phyloP scores from a whole-genome alignment of 306 rosid species.

The Acmispon strigosus region DNA sequence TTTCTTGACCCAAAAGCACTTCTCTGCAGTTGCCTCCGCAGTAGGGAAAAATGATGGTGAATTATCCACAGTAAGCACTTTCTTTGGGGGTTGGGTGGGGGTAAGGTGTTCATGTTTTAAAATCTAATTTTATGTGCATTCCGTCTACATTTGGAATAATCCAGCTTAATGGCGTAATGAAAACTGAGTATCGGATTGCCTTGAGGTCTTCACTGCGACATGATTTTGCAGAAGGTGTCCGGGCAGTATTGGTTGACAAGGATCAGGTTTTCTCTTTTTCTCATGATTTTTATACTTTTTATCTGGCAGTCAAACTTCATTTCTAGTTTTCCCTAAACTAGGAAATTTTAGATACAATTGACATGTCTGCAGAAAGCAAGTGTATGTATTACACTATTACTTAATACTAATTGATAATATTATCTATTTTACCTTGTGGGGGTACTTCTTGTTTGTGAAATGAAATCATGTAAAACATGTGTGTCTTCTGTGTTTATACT shows the following conservation, averaged over 20 bases:
- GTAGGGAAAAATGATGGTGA: conserved; percentile 40
- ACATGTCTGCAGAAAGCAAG: conserved; percentile 3
- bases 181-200: conserved; percentile 84
- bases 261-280: conserved; percentile 66
- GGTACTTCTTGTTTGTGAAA: neutral
- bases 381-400: too few relatives aligned
- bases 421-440: neutral
- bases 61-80: conserved; percentile 63
- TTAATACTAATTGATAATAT: neutral
- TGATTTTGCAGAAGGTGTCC: conserved; percentile 94
- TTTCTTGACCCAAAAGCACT: conserved; percentile 66
- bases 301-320: neutral
- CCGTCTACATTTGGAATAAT: conserved; percentile 10
- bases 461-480: conserved; percentile 1
- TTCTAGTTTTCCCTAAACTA: neutral
- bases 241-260: conserved; percentile 92
- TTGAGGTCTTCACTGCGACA: conserved; percentile 68
- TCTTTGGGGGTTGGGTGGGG: neutral
- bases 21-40: conserved; percentile 75
- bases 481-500: neutral
- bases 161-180: conserved; percentile 84
- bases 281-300: neutral
- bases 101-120: neutral
- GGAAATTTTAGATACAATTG: neutral
- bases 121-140: neutral